These are phyloP conservation scores for Penicillium sp. DNA, from an alignment of 2,329 filamentous ascomycete species.

Conservation along the genomic window DNA sequence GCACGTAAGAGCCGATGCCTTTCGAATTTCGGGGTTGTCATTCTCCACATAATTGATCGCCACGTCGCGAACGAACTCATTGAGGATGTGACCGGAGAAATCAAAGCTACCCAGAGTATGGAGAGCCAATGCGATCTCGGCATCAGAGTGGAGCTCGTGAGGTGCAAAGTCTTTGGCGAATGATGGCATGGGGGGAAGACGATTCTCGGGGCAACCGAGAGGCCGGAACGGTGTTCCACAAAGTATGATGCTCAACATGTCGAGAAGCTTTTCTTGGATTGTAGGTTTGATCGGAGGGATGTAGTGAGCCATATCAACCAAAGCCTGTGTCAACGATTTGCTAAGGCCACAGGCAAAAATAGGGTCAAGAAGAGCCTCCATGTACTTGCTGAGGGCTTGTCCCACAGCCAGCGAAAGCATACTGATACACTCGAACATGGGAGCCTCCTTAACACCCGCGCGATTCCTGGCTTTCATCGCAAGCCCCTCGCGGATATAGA, in stretches of 20 bases:
- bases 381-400: conserved; percentile 95
- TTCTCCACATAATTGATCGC: conserved; percentile 98
- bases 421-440: conserved; percentile 96
- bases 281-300: conserved; percentile 89
- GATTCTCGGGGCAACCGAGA: conserved; percentile 83
- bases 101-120: conserved; percentile 98
- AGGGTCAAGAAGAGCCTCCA: conserved; percentile 89
- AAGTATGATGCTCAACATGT: conserved; percentile 90
- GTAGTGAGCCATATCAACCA: conserved; percentile 98
- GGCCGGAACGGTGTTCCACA: conserved; percentile 90
- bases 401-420: conserved; percentile 92
- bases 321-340: conserved; percentile 85
- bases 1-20: conserved; percentile 91
- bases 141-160: conserved; percentile 72
- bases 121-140: conserved; percentile 86
- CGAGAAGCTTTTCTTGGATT: conserved; percentile 88
- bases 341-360: conserved; percentile 96
- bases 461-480: conserved; percentile 69
- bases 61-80: conserved; percentile 97
- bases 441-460: conserved; percentile 56
- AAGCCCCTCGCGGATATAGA: conserved; percentile 87
- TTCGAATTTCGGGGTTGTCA: conserved; percentile 86
- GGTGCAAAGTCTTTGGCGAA: conserved; percentile 85
- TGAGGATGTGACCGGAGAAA: conserved; percentile 82
- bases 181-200: conserved; percentile 73